These are phyloP conservation scores for Nemania serpens DNA, from an alignment of 2,329 filamentous ascomycete species.

Conservation along the genomic window DNA sequence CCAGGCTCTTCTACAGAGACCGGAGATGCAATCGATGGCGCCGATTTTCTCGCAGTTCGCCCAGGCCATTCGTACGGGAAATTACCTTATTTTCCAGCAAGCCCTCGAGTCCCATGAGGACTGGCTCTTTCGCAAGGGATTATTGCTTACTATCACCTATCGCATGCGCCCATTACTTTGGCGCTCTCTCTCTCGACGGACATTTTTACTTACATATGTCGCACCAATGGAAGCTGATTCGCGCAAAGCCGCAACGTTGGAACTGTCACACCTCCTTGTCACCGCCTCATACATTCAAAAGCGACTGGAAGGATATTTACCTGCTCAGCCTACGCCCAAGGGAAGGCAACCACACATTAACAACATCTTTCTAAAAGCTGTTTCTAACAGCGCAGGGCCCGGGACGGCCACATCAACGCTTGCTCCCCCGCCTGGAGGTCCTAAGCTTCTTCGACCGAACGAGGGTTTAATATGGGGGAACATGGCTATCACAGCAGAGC, in stretches of 20 bases:
- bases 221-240: conserved; percentile 61
- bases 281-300: conserved; percentile 69
- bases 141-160: conserved; percentile 76
- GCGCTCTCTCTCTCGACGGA: conserved; percentile 78
- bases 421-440: conserved; percentile 52
- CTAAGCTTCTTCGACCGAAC: conserved; percentile 57
- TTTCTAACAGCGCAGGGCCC: conserved; percentile 52
- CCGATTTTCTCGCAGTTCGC: conserved; percentile 76
- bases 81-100: conserved; percentile 74
- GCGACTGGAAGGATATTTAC: conserved; percentile 62
- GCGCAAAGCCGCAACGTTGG: conserved; percentile 73
- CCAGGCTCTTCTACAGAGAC: conserved; percentile 64
- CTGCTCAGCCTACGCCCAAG: conserved; percentile 41
- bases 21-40: conserved; percentile 69
- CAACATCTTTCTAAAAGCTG: conserved; percentile 56
- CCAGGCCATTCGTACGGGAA: conserved; percentile 70
- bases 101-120: conserved; percentile 66
- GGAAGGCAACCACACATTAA: conserved; percentile 51
- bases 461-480: conserved; percentile 69
- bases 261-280: conserved; percentile 69
- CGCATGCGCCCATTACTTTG: conserved; percentile 82
- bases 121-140: conserved; percentile 77
- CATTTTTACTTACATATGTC: conserved; percentile 79
- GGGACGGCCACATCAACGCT: conserved; percentile 46
- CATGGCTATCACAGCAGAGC: conserved; percentile 60